phyloP scores from a whole-genome alignment of 164 flowering plant species.

The Tetracentron sinense region DNA sequence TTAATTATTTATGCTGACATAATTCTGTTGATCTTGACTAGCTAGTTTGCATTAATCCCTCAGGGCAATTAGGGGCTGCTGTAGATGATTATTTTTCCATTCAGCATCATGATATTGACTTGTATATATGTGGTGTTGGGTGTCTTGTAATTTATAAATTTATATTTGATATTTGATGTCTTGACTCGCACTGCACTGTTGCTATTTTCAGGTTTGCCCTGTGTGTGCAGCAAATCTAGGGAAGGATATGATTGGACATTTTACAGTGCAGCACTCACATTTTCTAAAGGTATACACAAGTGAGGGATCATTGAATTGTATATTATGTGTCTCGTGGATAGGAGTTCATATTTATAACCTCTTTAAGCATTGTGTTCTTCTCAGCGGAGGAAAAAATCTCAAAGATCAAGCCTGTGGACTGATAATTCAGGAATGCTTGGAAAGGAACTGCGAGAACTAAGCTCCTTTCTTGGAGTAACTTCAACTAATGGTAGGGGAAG shows the following conservation, averaged over 20 bases:
- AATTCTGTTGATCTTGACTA: too few species aligned
- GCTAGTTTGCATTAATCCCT: too few species aligned
- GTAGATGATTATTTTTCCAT: too few species aligned
- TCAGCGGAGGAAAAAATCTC: slow-evolving; percentile 59
- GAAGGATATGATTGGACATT: slow-evolving; percentile 69
- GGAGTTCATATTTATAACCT: background rate
- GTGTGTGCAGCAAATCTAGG: slow-evolving; percentile 80
- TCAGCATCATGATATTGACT: too few species aligned
- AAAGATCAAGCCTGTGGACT: slow-evolving; percentile 47
- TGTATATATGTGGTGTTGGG: background rate
- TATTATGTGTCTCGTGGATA: background rate
- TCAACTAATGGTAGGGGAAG: slow-evolving; percentile 26
- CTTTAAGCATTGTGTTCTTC: slow-evolving; percentile 6
- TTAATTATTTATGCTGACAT: too few species aligned
- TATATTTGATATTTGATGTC: background rate
- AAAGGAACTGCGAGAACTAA: slow-evolving; percentile 43
- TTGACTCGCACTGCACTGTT: background rate
- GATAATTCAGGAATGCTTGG: slow-evolving; percentile 31
- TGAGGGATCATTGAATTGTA: background rate
- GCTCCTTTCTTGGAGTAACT: slow-evolving; percentile 35
- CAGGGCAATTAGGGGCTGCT: too few species aligned
- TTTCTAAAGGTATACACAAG: slow-evolving; percentile 51
- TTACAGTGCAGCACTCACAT: slow-evolving; percentile 58
- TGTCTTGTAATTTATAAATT: background rate
- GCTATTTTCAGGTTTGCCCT: slow-evolving; percentile 76